phyloP scores from a whole-genome alignment of 202 grass and related monocot genomes.

The Brachypodium distachyon region DNA sequence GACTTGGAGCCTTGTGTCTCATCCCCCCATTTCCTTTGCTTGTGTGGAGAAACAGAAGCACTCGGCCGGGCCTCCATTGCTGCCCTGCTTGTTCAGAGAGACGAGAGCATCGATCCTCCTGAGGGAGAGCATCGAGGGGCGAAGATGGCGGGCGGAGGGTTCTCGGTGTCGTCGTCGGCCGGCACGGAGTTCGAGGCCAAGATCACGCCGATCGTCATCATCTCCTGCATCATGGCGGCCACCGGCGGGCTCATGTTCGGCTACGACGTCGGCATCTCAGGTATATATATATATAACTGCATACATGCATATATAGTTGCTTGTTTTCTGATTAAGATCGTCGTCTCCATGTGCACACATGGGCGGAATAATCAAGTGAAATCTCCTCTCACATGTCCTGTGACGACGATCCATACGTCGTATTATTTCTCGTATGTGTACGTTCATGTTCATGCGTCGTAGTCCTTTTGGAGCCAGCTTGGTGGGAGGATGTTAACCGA shows the following conservation, averaged over 20 bases:
- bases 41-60: background rate
- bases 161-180: constrained; percentile 61
- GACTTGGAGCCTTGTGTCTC: background rate
- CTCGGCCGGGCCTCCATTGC: too few relatives aligned
- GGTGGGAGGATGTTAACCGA: background rate
- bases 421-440: too few relatives aligned
- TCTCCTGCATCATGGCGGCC: constrained; percentile 94
- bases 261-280: constrained; percentile 93
- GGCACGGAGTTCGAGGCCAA: constrained; percentile 81
- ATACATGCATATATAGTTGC: background rate
- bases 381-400: background rate
- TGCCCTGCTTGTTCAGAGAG: too few relatives aligned
- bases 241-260: constrained; percentile 97
- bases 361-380: background rate
- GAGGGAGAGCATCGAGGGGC: background rate
- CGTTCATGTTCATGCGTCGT: background rate
- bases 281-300: background rate
- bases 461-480: too few relatives aligned
- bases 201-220: constrained; percentile 88
- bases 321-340: too few relatives aligned
- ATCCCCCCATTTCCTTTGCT: background rate
- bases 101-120: background rate
- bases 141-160: constrained; percentile 72
- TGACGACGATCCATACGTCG: background rate
- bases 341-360: background rate